Percentiles rank a stretch among this genome's conserved stretches.
Evolutionary conservation across 2,329 filamentous ascomycete genomes (phyloP).

Genomic region (Botrytis squamosa): DNA sequence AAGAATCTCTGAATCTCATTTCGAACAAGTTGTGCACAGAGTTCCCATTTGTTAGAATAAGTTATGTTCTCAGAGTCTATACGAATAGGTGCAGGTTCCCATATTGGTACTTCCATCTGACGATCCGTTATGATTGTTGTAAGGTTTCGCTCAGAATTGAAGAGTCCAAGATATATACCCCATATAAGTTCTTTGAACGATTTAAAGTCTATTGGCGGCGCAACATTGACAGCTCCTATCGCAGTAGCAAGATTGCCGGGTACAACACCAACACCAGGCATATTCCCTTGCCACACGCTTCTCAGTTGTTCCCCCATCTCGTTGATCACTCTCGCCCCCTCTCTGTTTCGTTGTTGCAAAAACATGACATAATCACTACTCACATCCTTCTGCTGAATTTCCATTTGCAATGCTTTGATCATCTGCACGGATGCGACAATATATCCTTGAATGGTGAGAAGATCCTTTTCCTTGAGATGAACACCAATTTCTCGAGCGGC

Average conservation of each 20-base stretch:
- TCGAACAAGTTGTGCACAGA: conserved; percentile 10
- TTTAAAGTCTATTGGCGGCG: conserved; percentile 5
- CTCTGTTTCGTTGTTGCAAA: conserved; percentile 17
- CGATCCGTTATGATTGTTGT: conserved; percentile 11
- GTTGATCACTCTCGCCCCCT: conserved; percentile 11
- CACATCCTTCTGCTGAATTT: conserved; percentile 15
- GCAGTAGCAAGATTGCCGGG: background rate
- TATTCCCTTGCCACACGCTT: background rate
- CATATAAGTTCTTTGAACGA: conserved; percentile 15
- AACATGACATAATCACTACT: conserved; percentile 22
- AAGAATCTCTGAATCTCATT: background rate
- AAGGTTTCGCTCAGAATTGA: conserved; percentile 16
- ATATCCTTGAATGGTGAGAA: conserved; percentile 9
- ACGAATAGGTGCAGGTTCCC: conserved; percentile 1
- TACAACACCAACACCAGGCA: background rate
- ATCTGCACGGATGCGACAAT: conserved; percentile 5
- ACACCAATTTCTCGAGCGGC: conserved; percentile 14
- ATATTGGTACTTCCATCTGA: conserved; percentile 4
- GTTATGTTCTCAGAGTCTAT: conserved; percentile 12
- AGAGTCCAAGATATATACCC: conserved; percentile 17
- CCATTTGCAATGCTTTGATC: conserved; percentile 2
- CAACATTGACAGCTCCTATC: background rate
- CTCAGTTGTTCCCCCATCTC: conserved; percentile 17
- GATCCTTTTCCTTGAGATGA: background rate
- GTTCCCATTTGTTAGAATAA: conserved; percentile 7